phyloP scores from a whole-genome alignment of 1,284 basidiomycete species.

The Naganishia albida region DNA sequence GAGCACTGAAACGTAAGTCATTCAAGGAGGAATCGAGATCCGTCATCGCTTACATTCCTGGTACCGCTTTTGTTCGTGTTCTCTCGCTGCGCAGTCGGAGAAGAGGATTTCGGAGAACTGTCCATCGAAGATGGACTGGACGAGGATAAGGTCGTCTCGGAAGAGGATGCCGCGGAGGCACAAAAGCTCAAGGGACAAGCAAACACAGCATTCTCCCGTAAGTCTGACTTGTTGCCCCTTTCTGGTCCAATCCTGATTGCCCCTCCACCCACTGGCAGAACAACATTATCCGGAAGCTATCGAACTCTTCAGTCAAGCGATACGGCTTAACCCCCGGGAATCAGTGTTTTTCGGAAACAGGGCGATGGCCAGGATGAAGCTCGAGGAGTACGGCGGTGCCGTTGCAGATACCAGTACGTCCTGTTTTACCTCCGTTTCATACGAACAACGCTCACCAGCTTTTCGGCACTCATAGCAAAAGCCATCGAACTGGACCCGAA shows the following conservation, averaged over 20 bases:
- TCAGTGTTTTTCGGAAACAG: constrained; percentile 55
- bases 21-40: neutral
- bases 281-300: constrained; percentile 68
- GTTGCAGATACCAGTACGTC: constrained; percentile 51
- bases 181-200: constrained; percentile 74
- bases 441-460: too few relatives aligned
- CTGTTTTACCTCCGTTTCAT: neutral
- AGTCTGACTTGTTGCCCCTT: constrained; percentile 38
- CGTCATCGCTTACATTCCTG: constrained; percentile 10
- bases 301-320: constrained; percentile 72
- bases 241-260: neutral
- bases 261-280: constrained; percentile 45
- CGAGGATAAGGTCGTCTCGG: constrained; percentile 57
- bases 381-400: constrained; percentile 56
- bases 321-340: constrained; percentile 69
- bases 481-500: constrained; percentile 86
- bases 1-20: constrained; percentile 46
- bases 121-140: constrained; percentile 50
- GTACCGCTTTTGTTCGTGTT: neutral
- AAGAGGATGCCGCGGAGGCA: constrained; percentile 69
- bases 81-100: neutral
- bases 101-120: constrained; percentile 38
- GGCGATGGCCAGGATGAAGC: constrained; percentile 57
- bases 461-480: constrained; percentile 59
- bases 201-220: constrained; percentile 80